Evolutionary conservation across 345 rosid species (phyloP).

Genomic region (Moringa oleifera): DNA sequence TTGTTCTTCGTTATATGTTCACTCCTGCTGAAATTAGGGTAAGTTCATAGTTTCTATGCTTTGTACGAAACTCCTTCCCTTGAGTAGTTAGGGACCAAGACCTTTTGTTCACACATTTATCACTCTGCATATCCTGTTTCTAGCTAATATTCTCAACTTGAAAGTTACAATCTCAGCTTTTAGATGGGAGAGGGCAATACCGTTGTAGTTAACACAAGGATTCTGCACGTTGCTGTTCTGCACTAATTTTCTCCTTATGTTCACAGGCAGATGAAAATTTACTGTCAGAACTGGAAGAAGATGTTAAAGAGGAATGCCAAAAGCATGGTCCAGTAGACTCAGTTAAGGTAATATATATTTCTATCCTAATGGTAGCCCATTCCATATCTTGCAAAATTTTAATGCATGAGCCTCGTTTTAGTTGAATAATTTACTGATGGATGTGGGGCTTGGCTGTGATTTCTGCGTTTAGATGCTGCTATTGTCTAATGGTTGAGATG

Average conservation of each 20-base stretch:
- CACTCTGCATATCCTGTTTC: too few species aligned
- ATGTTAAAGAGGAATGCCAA: conserved; percentile 74
- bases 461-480: too few species aligned
- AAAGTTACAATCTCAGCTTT: neutral
- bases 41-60: conserved; percentile 2
- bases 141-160: neutral
- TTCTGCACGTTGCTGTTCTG: neutral
- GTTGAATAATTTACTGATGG: too few species aligned
- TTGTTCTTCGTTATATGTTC: conserved; percentile 80
- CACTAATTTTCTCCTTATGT: conserved; percentile 6
- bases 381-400: neutral
- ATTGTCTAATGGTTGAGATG: neutral
- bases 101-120: too few species aligned
- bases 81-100: neutral
- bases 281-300: conserved; percentile 66
- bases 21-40: conserved; percentile 87
- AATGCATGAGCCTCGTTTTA: neutral
- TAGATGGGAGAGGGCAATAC: neutral
- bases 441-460: too few species aligned
- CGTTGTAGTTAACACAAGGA: neutral
- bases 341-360: conserved; percentile 54
- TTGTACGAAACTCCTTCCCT: neutral
- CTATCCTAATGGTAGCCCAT: neutral
- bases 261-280: conserved; percentile 74
- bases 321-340: conserved; percentile 82